Percentiles rank a stretch among this genome's conserved stretches.
phyloP scores from a whole-genome alignment of 768 basidiomycete species.

The Kwoniella sp. region DNA sequence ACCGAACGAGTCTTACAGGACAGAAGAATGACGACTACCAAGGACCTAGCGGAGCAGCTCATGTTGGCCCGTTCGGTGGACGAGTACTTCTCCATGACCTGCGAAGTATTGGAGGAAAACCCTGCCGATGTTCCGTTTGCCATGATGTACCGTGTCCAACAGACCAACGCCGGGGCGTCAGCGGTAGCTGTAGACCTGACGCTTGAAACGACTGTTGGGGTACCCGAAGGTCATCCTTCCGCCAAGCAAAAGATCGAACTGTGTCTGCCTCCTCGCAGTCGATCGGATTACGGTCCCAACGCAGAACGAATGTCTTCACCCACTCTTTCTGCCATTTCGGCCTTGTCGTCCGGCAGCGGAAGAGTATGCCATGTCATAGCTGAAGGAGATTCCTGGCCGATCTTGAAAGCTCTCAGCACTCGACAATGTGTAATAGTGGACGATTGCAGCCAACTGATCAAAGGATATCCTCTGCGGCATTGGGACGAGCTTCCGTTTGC shows the following conservation, averaged over 20 bases:
- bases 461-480: constrained; percentile 39
- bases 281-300: constrained; percentile 32
- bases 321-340: constrained; percentile 45
- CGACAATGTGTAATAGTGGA: constrained; percentile 49
- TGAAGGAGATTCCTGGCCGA: constrained; percentile 39
- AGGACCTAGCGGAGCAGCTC: constrained; percentile 42
- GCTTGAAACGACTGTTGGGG: constrained; percentile 33
- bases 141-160: constrained; percentile 37
- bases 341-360: constrained; percentile 39
- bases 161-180: constrained; percentile 6
- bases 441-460: constrained; percentile 39
- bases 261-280: not conserved
- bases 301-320: constrained; percentile 42
- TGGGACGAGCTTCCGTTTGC: constrained; percentile 51
- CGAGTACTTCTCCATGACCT: constrained; percentile 37
- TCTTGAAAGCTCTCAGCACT: constrained; percentile 42
- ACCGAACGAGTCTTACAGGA: constrained; percentile 42
- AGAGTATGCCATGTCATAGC: constrained; percentile 24
- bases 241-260: not conserved
- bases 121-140: constrained; percentile 45
- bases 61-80: constrained; percentile 27
- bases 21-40: constrained; percentile 30
- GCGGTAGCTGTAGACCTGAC: constrained; percentile 16
- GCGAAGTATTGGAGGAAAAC: constrained; percentile 38
- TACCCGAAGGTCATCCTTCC: constrained; percentile 38